These are phyloP conservation scores for Tetrahymena borealis DNA, from an alignment of 73 alveolate genomes.

Conservation along the genomic window DNA sequence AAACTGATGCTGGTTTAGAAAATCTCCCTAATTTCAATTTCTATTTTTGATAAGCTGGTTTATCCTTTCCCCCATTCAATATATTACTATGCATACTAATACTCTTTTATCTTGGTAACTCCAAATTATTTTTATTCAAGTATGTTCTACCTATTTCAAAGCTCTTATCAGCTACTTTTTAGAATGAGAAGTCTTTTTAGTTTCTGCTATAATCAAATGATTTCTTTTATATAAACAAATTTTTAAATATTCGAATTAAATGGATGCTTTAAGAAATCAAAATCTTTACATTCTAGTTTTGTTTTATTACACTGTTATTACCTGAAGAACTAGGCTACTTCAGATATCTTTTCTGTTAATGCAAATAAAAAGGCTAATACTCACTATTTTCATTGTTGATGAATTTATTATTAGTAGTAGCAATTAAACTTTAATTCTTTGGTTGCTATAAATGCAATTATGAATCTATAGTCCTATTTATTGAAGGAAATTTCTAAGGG, in stretches of 20 bases:
- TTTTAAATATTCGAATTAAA: not conserved
- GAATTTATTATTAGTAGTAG: not conserved
- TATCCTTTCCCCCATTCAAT: not conserved
- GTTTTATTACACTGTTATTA: not conserved
- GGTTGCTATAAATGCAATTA: not conserved
- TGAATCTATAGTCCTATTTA: not conserved
- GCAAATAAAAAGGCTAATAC: not conserved
- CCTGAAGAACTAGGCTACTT: not conserved
- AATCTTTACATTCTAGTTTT: not conserved
- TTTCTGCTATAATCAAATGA: not conserved
- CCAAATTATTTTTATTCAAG: not conserved
- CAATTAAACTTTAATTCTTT: not conserved
- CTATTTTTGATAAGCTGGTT: not conserved
- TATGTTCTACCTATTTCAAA: not conserved
- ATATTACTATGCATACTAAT: not conserved
- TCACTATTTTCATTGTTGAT: not conserved
- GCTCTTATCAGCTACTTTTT: not conserved
- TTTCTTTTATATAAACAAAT: not conserved
- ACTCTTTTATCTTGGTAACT: not conserved
- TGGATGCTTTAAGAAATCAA: not conserved
- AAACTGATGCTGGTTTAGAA: conserved; percentile 10
- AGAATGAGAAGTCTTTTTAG: not conserved
- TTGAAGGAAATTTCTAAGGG: not conserved
- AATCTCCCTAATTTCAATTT: not conserved
- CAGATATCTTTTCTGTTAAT: not conserved